Base-by-base conservation (phyloP, 1,139 yeast species). In the Saccharomyces hybrid region DNA sequence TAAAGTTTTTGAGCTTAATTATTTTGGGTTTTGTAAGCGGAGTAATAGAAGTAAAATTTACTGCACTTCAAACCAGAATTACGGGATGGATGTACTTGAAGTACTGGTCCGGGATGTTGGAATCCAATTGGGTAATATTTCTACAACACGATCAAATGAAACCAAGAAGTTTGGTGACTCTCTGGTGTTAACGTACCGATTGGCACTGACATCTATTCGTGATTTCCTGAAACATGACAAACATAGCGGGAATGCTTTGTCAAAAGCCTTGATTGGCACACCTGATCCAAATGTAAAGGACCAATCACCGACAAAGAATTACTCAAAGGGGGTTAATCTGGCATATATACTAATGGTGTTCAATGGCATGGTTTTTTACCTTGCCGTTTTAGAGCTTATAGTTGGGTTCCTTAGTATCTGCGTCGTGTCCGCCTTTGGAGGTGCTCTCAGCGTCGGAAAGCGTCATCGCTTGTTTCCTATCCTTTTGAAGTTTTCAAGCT, bases 91-190 rank as follows among this genome's bases (percentile, higher is more conserved):
- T 53, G 58, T 65, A 7, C 52, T 67, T 46, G 59, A 64, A 2
- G 57, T 64, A 26, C 44, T 68, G n/a, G 58, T 64, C 9, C 58
- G 66, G 51, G 71, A 68, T 53, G 57, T 67, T 13, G 71, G 71
- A 6, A 56, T 64, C 20, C 69, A 66, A 56, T 52, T 67, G 28
- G 68, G 67, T 3, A 55, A 56, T 42, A 47, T 64, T 4, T 63
- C 69, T 0, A 47, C 61, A 9, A 50, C 52, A 3, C 56, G 59
- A 28, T 51, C 44, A 5, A 61, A 60, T 16, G 59, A 65, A 42
- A 61, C 64, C 4, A 52, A 55, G 23, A 52, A 60, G 27, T 52
- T 66, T 34, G 65, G 70, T 13, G 64, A 63, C 26, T 65, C 70
- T 2, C 51, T 65, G 41, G 60, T 61, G 4, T 53, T 59, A 28